Evolutionary conservation across 306 rosid species (phyloP).

Genomic region (Amphicarpaea edgeworthii): DNA sequence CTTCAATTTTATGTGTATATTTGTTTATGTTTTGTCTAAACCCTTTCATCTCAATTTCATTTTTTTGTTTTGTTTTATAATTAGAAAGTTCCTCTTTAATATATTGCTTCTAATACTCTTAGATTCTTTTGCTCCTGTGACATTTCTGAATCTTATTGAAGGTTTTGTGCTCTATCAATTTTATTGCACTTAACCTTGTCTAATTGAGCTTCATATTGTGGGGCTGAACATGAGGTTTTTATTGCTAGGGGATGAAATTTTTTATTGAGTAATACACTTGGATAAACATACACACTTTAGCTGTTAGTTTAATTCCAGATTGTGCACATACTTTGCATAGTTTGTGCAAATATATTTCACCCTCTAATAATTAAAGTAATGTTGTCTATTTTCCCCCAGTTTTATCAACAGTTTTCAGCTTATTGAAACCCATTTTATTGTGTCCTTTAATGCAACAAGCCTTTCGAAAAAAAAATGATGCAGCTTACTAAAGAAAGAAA

Average conservation of each 20-base stretch:
- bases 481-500: conserved; percentile 3
- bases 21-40: conserved; percentile 34
- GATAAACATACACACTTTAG: not conserved
- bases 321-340: not conserved
- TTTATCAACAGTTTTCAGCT: not conserved
- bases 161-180: conserved; percentile 11
- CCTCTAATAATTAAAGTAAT: not conserved
- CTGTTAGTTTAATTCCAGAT: not conserved
- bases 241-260: not conserved
- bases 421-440: not conserved
- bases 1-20: conserved; percentile 28
- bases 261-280: not conserved
- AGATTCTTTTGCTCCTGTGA: conserved; percentile 20
- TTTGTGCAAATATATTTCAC: conserved; percentile 9
- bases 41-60: conserved; percentile 7
- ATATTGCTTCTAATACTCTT: conserved; percentile 24
- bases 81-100: conserved; percentile 8
- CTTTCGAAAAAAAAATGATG: not conserved
- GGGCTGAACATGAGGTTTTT: not conserved
- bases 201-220: not conserved
- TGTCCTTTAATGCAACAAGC: not conserved
- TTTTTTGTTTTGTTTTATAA: conserved; percentile 11
- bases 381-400: not conserved
- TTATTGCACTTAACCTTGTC: conserved; percentile 8
- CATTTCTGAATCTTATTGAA: conserved; percentile 18